Evolutionary conservation across 2,329 filamentous ascomycete species (phyloP).

Genomic region (Ophiostoma novo-ulmi): DNA sequence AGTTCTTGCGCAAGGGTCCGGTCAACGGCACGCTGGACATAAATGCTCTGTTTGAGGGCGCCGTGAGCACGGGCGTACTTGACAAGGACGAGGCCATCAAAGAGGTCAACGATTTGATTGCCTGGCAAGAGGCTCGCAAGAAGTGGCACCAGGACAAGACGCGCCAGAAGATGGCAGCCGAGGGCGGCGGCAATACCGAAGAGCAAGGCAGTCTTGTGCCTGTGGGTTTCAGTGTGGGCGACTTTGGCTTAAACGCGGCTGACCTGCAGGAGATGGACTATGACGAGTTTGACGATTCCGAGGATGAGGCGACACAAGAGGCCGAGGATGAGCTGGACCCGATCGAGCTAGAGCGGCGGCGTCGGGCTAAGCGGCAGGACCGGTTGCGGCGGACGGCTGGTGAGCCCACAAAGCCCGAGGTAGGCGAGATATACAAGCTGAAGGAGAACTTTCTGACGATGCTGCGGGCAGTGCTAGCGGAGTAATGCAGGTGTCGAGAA

Average conservation of each 20-base stretch:
- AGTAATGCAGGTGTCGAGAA: constrained; percentile 43
- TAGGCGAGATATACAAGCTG: constrained; percentile 76
- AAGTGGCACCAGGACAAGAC: constrained; percentile 99
- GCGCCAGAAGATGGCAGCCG: constrained; percentile 95
- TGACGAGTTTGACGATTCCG: constrained; percentile 60
- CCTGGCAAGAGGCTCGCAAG: constrained; percentile 92
- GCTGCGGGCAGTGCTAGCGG: constrained; percentile 73
- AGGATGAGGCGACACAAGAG: constrained; percentile 62
- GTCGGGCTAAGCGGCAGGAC: constrained; percentile 72
- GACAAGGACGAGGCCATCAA: constrained; percentile 66
- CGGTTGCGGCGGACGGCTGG: constrained; percentile 73
- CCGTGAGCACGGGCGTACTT: constrained; percentile 60
- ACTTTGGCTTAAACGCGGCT: constrained; percentile 84
- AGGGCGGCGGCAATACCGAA: constrained; percentile 51
- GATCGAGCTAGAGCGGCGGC: constrained; percentile 77
- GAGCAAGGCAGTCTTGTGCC: constrained; percentile 39
- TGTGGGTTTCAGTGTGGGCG: constrained; percentile 65
- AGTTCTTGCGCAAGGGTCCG: constrained; percentile 84
- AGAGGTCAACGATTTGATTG: constrained; percentile 81
- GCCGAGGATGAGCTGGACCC: constrained; percentile 77
- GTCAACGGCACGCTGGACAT: constrained; percentile 83
- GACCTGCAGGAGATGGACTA: constrained; percentile 84
- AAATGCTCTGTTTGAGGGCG: constrained; percentile 85
- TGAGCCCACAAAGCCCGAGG: constrained; percentile 73
- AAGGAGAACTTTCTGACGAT: constrained; percentile 75